These are phyloP conservation scores for Suhomyces xylopsoci DNA, from an alignment of 805 yeast genomes.

Conservation along the genomic window DNA sequence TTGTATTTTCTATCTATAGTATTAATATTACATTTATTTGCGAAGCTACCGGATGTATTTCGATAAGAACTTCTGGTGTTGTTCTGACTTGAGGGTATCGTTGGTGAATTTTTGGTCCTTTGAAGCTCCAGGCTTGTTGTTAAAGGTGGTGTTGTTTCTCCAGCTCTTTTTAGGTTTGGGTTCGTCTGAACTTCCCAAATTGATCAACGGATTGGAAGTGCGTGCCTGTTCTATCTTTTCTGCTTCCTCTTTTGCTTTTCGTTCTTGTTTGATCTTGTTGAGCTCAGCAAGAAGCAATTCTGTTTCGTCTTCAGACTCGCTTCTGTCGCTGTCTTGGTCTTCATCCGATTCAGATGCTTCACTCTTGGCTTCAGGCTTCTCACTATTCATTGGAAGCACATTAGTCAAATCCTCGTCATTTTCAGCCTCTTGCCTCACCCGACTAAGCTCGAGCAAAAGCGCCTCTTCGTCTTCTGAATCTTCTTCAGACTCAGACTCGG, in stretches of 20 bases:
- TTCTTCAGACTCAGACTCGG: neutral
- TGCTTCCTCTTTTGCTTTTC: slow-evolving; percentile 4
- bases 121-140: slow-evolving; percentile 7
- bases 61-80: slow-evolving; percentile 33
- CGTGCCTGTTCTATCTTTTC: slow-evolving; percentile 6
- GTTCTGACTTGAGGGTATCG: slow-evolving; percentile 32
- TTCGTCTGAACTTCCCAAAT: neutral
- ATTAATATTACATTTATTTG: neutral
- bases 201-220: slow-evolving; percentile 10
- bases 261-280: slow-evolving; percentile 14
- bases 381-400: neutral
- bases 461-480: slow-evolving; percentile 4
- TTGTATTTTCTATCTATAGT: slow-evolving; percentile 3
- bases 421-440: neutral
- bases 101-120: slow-evolving; percentile 22
- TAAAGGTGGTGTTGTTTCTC: slow-evolving; percentile 29
- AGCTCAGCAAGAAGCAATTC: slow-evolving; percentile 21
- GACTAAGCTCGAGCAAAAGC: slow-evolving; percentile 1
- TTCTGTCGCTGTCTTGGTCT: slow-evolving; percentile 4
- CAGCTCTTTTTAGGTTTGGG: slow-evolving; percentile 24
- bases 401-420: neutral
- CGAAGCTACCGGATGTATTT: slow-evolving; percentile 27
- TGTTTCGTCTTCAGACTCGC: slow-evolving; percentile 13
- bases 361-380: neutral
- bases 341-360: neutral